Evolutionary conservation across 208 protist species (phyloP).

Genomic region (Leishmania mexicana): DNA sequence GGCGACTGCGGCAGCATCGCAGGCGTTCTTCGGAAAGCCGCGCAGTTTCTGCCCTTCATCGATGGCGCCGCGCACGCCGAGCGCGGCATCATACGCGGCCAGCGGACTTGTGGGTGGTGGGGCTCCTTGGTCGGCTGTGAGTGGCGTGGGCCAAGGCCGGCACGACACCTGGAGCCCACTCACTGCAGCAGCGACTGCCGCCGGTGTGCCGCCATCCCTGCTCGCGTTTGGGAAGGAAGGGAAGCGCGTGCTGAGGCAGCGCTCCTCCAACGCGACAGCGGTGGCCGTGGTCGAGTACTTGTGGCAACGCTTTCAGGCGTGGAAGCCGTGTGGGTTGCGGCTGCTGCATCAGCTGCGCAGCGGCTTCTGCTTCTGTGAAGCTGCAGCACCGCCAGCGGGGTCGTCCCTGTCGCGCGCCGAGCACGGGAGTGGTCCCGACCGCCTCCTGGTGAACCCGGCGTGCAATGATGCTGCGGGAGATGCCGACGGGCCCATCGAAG

Average conservation of each 20-base stretch:
- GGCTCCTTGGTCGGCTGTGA: neutral
- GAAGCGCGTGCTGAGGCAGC: constrained; percentile 35
- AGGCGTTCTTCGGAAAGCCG: constrained; percentile 21
- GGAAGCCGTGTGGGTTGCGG: constrained; percentile 16
- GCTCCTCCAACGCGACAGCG: constrained; percentile 45
- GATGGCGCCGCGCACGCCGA: constrained; percentile 10
- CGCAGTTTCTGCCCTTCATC: constrained; percentile 20
- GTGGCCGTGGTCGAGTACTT: constrained; percentile 54
- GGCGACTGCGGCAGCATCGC: neutral
- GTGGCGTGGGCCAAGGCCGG: neutral
- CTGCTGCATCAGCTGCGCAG: constrained; percentile 2
- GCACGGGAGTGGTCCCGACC: neutral
- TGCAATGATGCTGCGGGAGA: neutral
- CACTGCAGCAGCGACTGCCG: neutral
- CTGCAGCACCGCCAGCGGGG: neutral
- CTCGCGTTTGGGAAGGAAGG: constrained; percentile 22
- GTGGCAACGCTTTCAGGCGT: constrained; percentile 34
- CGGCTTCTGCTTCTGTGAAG: constrained; percentile 1
- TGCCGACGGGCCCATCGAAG: neutral
- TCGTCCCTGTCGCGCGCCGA: neutral
- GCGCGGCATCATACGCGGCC: neutral
- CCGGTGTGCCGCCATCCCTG: neutral
- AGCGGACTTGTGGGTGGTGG: neutral
- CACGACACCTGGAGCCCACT: neutral
- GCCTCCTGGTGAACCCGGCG: neutral